Percentiles rank a stretch among this genome's conserved stretches.
Conservation (phyloP, 1,284 basidiomycete species). For the Golubevia pallescens region DNA sequence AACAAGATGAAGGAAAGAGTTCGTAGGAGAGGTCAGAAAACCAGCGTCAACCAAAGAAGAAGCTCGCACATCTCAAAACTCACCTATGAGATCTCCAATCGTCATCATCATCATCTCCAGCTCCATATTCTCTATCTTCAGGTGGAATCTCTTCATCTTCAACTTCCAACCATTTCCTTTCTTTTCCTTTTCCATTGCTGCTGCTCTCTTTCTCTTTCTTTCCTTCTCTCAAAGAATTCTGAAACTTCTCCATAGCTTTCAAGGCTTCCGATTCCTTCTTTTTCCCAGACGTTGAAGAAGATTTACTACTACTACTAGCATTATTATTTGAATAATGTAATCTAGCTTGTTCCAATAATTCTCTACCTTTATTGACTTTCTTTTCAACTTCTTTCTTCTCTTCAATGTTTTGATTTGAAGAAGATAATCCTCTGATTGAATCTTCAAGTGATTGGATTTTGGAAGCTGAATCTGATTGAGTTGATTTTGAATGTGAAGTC, state of each 20-base stretch:
- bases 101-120: background rate
- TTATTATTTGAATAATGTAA: no score
- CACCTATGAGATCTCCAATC: background rate
- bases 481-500: background rate
- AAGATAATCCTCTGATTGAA: background rate
- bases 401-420: background rate
- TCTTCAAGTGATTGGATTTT: background rate
- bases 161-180: background rate
- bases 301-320: no score
- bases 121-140: background rate
- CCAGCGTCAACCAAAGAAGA: background rate
- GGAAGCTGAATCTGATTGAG: background rate
- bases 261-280: background rate
- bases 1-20: no score
- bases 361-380: background rate
- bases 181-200: background rate
- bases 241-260: background rate
- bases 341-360: no score
- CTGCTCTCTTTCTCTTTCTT: background rate
- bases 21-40: background rate
- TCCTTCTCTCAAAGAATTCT: background rate
- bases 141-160: background rate
- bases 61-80: background rate
- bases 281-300: no score
- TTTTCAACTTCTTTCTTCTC: background rate